Evolutionary conservation across 2,329 filamentous ascomycete species (phyloP).

Genomic region (Xylaria sp.): DNA sequence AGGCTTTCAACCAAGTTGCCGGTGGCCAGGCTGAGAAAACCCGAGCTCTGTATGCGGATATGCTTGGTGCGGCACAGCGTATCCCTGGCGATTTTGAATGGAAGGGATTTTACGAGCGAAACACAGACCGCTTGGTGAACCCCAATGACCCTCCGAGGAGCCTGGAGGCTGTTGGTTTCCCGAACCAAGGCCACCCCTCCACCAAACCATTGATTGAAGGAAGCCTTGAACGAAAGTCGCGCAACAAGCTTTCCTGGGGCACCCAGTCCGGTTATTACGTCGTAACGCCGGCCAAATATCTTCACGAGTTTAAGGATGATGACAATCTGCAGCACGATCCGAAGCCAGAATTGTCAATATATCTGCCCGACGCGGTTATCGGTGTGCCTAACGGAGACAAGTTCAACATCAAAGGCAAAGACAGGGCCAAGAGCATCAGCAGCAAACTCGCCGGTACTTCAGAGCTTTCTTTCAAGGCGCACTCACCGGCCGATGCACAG

Average conservation of each 20-base stretch:
- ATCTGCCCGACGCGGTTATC: slow-evolving; percentile 88
- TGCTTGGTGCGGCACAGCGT: slow-evolving; percentile 78
- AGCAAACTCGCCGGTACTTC: slow-evolving; percentile 83
- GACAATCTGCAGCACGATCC: slow-evolving; percentile 79
- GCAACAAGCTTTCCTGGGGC: slow-evolving; percentile 81
- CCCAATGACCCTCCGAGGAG: slow-evolving; percentile 78
- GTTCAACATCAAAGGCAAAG: slow-evolving; percentile 96
- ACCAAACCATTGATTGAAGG: slow-evolving; percentile 90
- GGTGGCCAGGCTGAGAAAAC: slow-evolving; percentile 84
- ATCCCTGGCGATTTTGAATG: slow-evolving; percentile 91
- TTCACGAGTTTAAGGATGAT: slow-evolving; percentile 97
- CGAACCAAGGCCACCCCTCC: slow-evolving; percentile 85
- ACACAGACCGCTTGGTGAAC: slow-evolving; percentile 78
- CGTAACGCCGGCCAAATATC: slow-evolving; percentile 84
- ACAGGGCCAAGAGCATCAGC: slow-evolving; percentile 81
- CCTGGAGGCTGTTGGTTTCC: slow-evolving; percentile 80
- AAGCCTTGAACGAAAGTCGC: slow-evolving; percentile 87
- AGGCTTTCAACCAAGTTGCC: slow-evolving; percentile 83
- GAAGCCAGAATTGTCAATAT: slow-evolving; percentile 86
- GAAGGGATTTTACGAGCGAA: slow-evolving; percentile 82
- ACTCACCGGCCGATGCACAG: slow-evolving; percentile 80
- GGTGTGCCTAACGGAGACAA: slow-evolving; percentile 79
- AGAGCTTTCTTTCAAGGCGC: slow-evolving; percentile 89
- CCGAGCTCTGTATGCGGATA: slow-evolving; percentile 83
- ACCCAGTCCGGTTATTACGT: slow-evolving; percentile 89